phyloP scores from a whole-genome alignment of 371 early-diverging fungal genomes.

The Cokeromyces recurvatus region DNA sequence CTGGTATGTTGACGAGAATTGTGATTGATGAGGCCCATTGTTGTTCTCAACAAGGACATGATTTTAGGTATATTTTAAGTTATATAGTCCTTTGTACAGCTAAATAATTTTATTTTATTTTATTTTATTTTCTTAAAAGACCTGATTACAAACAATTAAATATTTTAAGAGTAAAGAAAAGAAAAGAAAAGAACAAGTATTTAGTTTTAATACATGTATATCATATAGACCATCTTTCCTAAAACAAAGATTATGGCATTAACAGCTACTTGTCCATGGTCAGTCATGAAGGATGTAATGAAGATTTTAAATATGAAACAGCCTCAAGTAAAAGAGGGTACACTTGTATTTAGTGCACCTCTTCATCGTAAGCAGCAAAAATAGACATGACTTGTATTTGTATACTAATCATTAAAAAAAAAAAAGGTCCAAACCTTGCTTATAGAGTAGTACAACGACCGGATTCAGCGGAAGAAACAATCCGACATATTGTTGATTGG shows the following conservation, averaged over 20 bases:
- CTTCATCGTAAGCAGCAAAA: constrained; percentile 37
- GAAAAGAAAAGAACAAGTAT: too few relatives aligned
- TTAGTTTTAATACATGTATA: too few relatives aligned
- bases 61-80: constrained; percentile 60
- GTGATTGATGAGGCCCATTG: constrained; percentile 89
- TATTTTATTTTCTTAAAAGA: too few relatives aligned
- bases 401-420: too few relatives aligned
- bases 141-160: constrained; percentile 42
- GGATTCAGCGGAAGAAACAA: constrained; percentile 44
- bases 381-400: too few relatives aligned
- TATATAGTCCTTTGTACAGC: neutral
- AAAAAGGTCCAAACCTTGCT: constrained; percentile 57
- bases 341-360: constrained; percentile 52
- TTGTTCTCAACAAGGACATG: constrained; percentile 84
- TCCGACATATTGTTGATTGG: constrained; percentile 60
- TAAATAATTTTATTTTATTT: too few relatives aligned
- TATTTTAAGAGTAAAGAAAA: constrained; percentile 29
- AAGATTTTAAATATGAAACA: constrained; percentile 51
- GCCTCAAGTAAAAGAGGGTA: constrained; percentile 34
- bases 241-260: constrained; percentile 81
- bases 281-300: constrained; percentile 62
- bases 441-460: constrained; percentile 68
- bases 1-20: constrained; percentile 58
- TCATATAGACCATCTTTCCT: constrained; percentile 48
- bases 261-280: constrained; percentile 84